A percentile compares a stretch with the other conserved stretches of the same genome.
Conservation (phyloP, 345 rosid species). For the Populus ilicifolia region DNA sequence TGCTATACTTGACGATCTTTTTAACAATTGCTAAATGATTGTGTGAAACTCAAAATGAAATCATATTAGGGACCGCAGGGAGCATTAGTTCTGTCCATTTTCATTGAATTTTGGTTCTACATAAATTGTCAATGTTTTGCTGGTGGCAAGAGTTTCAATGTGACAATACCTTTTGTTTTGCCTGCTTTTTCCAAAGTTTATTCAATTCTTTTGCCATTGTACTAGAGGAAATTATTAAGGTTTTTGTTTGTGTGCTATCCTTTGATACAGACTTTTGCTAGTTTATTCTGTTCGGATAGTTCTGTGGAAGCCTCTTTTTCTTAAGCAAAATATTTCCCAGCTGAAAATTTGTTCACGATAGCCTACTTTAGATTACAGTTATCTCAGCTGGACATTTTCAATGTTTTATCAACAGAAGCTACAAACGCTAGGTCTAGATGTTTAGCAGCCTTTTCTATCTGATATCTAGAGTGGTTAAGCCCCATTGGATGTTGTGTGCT, state of each 20-base stretch:
- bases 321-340: neutral
- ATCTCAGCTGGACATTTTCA: neutral
- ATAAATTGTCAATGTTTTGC: neutral
- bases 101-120: neutral
- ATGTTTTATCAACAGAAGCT: neutral
- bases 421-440: neutral
- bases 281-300: neutral
- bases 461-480: neutral
- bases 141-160: neutral
- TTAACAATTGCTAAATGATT: neutral
- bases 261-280: neutral
- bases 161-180: neutral
- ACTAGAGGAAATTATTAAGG: neutral
- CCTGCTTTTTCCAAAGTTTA: neutral
- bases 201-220: neutral
- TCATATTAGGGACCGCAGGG: neutral
- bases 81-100: neutral
- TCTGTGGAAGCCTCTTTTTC: neutral
- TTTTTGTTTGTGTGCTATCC: neutral
- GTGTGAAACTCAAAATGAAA: neutral
- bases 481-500: neutral
- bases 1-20: neutral
- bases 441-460: neutral
- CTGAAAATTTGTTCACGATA: neutral
- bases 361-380: neutral